Percentiles rank a stretch among this genome's conserved stretches.
Conservation (phyloP, 202 grass and related monocot species). For the Alloteropsis angusta region DNA sequence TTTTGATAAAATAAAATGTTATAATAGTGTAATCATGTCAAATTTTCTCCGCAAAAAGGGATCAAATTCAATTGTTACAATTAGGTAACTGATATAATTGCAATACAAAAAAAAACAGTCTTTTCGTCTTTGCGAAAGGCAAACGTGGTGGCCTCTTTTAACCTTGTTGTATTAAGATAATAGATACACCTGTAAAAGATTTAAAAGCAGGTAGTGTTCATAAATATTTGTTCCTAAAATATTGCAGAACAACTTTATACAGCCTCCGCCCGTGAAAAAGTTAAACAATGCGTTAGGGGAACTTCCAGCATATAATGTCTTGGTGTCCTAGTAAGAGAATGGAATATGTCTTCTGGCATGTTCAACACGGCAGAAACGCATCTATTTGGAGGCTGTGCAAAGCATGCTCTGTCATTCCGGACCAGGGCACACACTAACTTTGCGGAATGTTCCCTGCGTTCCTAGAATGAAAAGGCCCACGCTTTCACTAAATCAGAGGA, state of each 20-base stretch:
- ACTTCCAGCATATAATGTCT: slow-evolving; percentile 26
- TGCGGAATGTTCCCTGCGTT: slow-evolving; percentile 25
- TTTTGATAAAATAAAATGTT: not conserved
- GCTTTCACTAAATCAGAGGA: not conserved
- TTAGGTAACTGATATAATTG: too few relatives aligned
- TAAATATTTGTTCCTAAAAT: not conserved
- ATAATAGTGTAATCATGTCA: not conserved
- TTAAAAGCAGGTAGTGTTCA: not conserved
- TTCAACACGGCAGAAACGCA: not conserved
- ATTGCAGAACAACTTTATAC: not conserved
- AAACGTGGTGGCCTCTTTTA: too few relatives aligned
- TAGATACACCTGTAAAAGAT: not conserved
- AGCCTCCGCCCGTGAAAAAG: not conserved
- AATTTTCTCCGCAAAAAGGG: too few relatives aligned
- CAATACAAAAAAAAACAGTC: not conserved
- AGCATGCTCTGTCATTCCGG: slow-evolving; percentile 13
- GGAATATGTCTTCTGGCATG: slow-evolving; percentile 22
- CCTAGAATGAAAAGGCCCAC: slow-evolving; percentile 31
- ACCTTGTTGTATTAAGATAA: too few relatives aligned
- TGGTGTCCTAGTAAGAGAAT: not conserved
- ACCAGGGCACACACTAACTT: not conserved
- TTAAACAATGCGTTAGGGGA: slow-evolving; percentile 26
- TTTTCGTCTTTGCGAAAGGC: not conserved
- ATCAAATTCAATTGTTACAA: too few relatives aligned
- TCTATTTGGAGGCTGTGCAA: slow-evolving; percentile 9